Evolutionary conservation across 495 filamentous ascomycete genomes (phyloP), one percentile per base, ranked within the genome.

Genomic region (Lasiosphaeria ovina): DNA sequence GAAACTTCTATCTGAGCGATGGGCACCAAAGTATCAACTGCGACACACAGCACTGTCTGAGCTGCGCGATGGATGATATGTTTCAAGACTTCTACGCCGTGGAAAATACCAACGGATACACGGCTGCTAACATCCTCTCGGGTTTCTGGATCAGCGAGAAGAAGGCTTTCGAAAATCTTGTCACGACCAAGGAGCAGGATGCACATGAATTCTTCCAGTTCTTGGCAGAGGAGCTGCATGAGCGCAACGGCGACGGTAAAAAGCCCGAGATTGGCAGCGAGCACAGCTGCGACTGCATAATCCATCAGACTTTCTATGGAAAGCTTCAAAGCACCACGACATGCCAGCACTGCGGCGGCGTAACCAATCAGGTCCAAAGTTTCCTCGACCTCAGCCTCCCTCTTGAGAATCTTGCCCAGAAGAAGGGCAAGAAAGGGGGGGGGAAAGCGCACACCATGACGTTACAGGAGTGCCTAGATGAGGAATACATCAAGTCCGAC

Each of bases 171-270:
- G 76, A 92, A 79, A 83, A 88, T n/a, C 81, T 96, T 33, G 89
- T 91, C 9, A 91, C 91, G n/a, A 92, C 93, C 66, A 87, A 90
- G 60, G 91, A 96, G 73, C 93, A 96, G 74, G 93, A 97, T 69
- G 91, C 92, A 2, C 92, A 97, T 70, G 93, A 97, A 68, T 97
- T 93, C 72, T 91, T 96, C 76, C 90, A 94, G 69, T 96, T 95
- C 68, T 81, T 97, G 4, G 85, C 93, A 40, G 91, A 96, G 72
- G 85, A 91, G 67, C 82, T 97, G 2, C 92, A 96, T 60, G 78
- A 83, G 59, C 83, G 84, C 51, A 89, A 87, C 66, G 80, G 83
- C 4, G 81, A 83, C 55, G 81, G 80, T 35, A 79, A 78, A 64
- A 79, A 73, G 62, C 74, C 77, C 6, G 80, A 85, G 60, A 77